These are phyloP conservation scores for Paraphaeosphaeria minitans DNA, from an alignment of 2,329 filamentous ascomycete genomes.

Conservation along the genomic window DNA sequence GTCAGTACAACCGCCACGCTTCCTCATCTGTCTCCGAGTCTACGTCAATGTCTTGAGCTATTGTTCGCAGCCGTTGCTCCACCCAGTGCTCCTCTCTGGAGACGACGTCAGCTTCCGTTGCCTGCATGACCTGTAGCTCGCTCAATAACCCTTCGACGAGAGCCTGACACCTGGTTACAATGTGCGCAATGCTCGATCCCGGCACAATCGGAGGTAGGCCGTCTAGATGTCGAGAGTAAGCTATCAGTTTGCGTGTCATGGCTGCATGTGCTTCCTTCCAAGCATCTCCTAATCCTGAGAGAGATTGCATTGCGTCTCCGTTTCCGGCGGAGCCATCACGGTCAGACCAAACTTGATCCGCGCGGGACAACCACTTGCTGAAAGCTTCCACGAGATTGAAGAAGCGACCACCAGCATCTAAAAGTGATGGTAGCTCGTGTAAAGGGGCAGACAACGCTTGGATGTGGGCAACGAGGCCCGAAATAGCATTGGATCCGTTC, in stretches of 20 bases:
- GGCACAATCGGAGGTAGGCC: constrained; percentile 30
- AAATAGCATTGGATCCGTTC: constrained; percentile 32
- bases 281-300: constrained; percentile 38
- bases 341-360: constrained; percentile 34
- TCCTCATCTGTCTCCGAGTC: constrained; percentile 21
- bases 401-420: constrained; percentile 41
- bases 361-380: constrained; percentile 37
- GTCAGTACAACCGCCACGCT: constrained; percentile 34
- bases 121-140: constrained; percentile 43
- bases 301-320: constrained; percentile 20
- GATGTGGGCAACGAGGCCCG: constrained; percentile 41
- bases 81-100: constrained; percentile 44
- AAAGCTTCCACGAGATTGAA: constrained; percentile 37
- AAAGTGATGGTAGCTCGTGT: constrained; percentile 42
- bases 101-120: constrained; percentile 38
- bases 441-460: constrained; percentile 44
- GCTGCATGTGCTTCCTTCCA: constrained; percentile 44
- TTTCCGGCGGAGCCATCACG: constrained; percentile 18
- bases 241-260: constrained; percentile 41
- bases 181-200: constrained; percentile 41
- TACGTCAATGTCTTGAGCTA: constrained; percentile 30
- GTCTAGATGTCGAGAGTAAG: constrained; percentile 39
- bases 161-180: constrained; percentile 36
- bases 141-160: constrained; percentile 39
- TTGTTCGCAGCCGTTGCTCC: constrained; percentile 36